Conservation (phyloP, 2,329 filamentous ascomycete species). For the Talaromyces sp. region DNA sequence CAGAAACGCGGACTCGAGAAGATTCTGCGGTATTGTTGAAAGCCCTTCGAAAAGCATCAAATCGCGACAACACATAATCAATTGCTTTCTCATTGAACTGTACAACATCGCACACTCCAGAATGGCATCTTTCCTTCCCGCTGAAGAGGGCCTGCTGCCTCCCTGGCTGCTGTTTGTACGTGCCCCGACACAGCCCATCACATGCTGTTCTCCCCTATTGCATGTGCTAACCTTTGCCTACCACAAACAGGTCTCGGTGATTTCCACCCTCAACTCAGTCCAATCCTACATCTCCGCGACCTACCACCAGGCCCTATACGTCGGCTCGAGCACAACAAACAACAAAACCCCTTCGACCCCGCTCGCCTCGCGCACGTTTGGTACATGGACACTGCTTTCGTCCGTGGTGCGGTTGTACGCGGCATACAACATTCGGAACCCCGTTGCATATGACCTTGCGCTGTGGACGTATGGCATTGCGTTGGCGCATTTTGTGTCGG, state of each 20-base stretch:
- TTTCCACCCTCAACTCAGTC: constrained; percentile 77
- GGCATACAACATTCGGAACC: constrained; percentile 71
- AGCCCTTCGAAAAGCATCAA: neutral
- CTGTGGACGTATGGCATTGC: constrained; percentile 78
- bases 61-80: neutral
- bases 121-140: neutral
- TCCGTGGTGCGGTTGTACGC: constrained; percentile 74
- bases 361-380: constrained; percentile 73
- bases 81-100: neutral
- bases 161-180: constrained; percentile 8
- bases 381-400: constrained; percentile 79
- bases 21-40: neutral
- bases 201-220: neutral
- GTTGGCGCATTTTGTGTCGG: constrained; percentile 68
- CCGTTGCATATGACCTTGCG: constrained; percentile 70
- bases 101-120: neutral
- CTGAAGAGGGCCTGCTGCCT: constrained; percentile 5
- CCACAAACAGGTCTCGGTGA: constrained; percentile 62
- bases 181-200: neutral
- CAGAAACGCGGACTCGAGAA: neutral
- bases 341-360: constrained; percentile 57
- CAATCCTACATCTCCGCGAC: constrained; percentile 76
- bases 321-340: constrained; percentile 48
- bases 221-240: neutral
- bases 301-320: constrained; percentile 82